Percentiles rank a stretch among this genome's conserved stretches.
phyloP scores from a whole-genome alignment of 495 filamentous ascomycete species.

The Immersiella caudata region DNA sequence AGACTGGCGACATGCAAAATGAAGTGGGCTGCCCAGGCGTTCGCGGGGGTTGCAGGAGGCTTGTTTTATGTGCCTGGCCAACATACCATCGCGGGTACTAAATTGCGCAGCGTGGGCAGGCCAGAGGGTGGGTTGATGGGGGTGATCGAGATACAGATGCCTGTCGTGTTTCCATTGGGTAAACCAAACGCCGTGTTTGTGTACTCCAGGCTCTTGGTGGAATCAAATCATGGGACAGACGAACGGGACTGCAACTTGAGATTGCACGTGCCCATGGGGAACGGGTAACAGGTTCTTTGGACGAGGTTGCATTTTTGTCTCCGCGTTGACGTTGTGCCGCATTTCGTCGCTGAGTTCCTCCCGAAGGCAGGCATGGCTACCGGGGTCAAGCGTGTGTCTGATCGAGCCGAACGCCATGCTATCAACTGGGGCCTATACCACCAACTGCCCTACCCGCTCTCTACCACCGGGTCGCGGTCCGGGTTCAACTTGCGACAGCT shows the following conservation, averaged over 20 bases:
- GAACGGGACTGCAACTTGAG: constrained; percentile 17
- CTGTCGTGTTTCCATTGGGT: constrained; percentile 17
- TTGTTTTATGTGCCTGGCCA: constrained; percentile 15
- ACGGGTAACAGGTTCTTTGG: not conserved
- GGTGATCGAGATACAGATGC: constrained; percentile 5
- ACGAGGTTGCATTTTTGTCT: constrained; percentile 15
- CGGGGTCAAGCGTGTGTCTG: constrained; percentile 17
- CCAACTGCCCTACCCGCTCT: constrained; percentile 17
- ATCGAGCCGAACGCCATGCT: constrained; percentile 23
- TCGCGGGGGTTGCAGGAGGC: constrained; percentile 12
- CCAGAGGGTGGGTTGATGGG: not conserved
- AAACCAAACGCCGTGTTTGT: constrained; percentile 22
- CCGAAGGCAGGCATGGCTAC: constrained; percentile 5
- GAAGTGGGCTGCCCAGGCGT: not conserved
- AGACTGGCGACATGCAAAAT: constrained; percentile 1
- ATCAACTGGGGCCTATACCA: constrained; percentile 20
- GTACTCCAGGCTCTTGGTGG: not conserved
- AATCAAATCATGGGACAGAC: not conserved
- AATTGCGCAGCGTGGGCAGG: not conserved
- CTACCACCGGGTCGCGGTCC: constrained; percentile 16
- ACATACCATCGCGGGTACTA: constrained; percentile 5
- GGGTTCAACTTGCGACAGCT: constrained; percentile 13
- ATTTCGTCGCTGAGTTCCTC: not conserved
- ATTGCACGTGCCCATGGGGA: constrained; percentile 12
- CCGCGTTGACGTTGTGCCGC: constrained; percentile 14